phyloP scores from a whole-genome alignment of 2,329 filamentous ascomycete species.

The Diaporthe nobilis region DNA sequence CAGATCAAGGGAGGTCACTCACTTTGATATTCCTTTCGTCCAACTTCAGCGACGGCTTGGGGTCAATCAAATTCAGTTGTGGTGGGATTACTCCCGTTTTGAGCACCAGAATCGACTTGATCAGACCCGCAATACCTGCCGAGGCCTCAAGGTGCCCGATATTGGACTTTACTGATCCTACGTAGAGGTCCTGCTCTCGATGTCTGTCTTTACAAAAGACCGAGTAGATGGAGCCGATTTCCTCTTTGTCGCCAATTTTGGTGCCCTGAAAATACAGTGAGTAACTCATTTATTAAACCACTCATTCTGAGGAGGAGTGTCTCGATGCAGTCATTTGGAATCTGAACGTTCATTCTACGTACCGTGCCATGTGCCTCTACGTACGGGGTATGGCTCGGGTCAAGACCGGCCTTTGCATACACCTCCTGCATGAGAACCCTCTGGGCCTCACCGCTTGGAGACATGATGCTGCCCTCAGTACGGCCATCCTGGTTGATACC shows the following conservation, averaged over 20 bases:
- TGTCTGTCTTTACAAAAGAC: constrained; percentile 41
- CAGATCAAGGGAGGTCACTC: not conserved
- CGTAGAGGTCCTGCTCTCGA: constrained; percentile 40
- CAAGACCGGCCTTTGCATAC: constrained; percentile 43
- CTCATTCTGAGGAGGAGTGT: not conserved
- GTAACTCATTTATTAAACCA: not conserved
- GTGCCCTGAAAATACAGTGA: constrained; percentile 12
- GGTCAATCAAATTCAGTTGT: constrained; percentile 38
- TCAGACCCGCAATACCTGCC: constrained; percentile 42
- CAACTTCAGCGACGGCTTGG: constrained; percentile 41
- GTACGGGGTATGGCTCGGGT: constrained; percentile 43
- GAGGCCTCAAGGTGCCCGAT: constrained; percentile 45
- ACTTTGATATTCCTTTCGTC: constrained; percentile 37
- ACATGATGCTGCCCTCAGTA: constrained; percentile 53
- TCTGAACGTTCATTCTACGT: not conserved
- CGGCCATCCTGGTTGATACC: constrained; percentile 57
- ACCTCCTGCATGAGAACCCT: constrained; percentile 43
- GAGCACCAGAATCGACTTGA: constrained; percentile 43
- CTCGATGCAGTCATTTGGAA: not conserved
- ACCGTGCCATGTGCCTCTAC: constrained; percentile 50
- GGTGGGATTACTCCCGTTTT: constrained; percentile 43
- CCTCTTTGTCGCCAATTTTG: constrained; percentile 26
- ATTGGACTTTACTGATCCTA: constrained; percentile 44
- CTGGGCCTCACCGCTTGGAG: constrained; percentile 49
- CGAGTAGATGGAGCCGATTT: constrained; percentile 29